Evolutionary conservation across 179 eudicot species (phyloP).

Genomic region (Silene coronaria): DNA sequence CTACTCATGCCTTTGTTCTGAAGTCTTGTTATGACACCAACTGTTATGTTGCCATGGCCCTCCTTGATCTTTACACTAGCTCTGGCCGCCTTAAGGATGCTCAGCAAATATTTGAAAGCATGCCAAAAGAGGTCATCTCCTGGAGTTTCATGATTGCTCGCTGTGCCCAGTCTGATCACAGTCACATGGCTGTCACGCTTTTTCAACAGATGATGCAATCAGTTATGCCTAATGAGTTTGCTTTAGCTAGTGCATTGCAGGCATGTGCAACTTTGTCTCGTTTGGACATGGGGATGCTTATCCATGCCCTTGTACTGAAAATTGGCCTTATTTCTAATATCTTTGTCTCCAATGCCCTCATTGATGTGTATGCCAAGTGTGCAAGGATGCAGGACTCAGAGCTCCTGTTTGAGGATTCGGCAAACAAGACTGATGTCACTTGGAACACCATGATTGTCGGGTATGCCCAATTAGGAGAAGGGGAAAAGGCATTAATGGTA

Average conservation of each 20-base stretch:
- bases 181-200: conserved; percentile 41
- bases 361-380: conserved; percentile 72
- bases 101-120: conserved; percentile 42
- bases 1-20: conserved; percentile 49
- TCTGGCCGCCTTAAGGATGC: conserved; percentile 51
- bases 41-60: conserved; percentile 45
- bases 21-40: conserved; percentile 50
- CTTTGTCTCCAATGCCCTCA: conserved; percentile 62
- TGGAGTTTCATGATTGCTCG: conserved; percentile 74
- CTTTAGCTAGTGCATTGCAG: conserved; percentile 62
- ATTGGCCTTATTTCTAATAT: conserved; percentile 43
- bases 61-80: conserved; percentile 58
- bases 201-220: conserved; percentile 54
- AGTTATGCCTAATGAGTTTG: conserved; percentile 55
- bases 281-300: conserved; percentile 47
- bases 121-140: conserved; percentile 47
- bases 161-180: conserved; percentile 51
- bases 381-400: conserved; percentile 46
- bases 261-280: conserved; percentile 44
- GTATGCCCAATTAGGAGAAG: conserved; percentile 48
- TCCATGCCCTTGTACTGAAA: conserved; percentile 48
- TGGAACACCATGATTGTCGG: conserved; percentile 78
- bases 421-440: conserved; percentile 49
- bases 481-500: conserved; percentile 47
- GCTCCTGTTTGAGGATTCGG: conserved; percentile 38